Percentiles rank a stretch among this genome's conserved stretches.
phyloP scores from a whole-genome alignment of 331 rosid species.

The Malus hybrid region DNA sequence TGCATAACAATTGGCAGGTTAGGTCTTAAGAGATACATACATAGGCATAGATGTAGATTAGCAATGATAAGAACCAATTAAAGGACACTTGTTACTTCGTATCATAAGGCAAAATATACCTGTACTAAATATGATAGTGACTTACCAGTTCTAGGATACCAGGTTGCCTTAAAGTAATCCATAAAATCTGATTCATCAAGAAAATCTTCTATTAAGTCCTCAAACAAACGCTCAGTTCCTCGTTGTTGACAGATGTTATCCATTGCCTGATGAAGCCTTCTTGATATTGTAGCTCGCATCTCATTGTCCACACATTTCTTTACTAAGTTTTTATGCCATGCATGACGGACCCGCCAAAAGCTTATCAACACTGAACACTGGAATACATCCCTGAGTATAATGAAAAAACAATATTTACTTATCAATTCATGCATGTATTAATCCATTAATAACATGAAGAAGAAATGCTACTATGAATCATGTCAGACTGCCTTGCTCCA shows the following conservation, averaged over 20 bases:
- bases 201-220: slow-evolving; percentile 66
- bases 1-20: neutral
- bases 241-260: slow-evolving; percentile 47
- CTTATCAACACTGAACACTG: slow-evolving; percentile 73
- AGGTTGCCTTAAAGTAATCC: slow-evolving; percentile 82
- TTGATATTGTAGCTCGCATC: slow-evolving; percentile 60
- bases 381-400: slow-evolving; percentile 69
- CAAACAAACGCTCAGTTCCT: slow-evolving; percentile 52
- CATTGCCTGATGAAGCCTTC: slow-evolving; percentile 52
- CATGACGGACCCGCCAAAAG: slow-evolving; percentile 88
- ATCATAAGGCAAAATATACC: neutral
- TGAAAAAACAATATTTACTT: slow-evolving; percentile 6
- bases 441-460: neutral
- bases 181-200: slow-evolving; percentile 60
- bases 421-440: neutral
- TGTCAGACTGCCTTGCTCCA: neutral
- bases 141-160: slow-evolving; percentile 64
- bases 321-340: slow-evolving; percentile 75
- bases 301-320: slow-evolving; percentile 44
- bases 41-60: neutral
- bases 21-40: neutral
- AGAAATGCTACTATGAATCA: neutral
- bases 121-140: slow-evolving; percentile 19
- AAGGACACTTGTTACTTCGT: neutral
- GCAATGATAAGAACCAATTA: neutral